Percentiles rank a stretch among this genome's conserved stretches.
Evolutionary conservation across 2,329 filamentous ascomycete genomes (phyloP).

Genomic region (Fusarium sp.): DNA sequence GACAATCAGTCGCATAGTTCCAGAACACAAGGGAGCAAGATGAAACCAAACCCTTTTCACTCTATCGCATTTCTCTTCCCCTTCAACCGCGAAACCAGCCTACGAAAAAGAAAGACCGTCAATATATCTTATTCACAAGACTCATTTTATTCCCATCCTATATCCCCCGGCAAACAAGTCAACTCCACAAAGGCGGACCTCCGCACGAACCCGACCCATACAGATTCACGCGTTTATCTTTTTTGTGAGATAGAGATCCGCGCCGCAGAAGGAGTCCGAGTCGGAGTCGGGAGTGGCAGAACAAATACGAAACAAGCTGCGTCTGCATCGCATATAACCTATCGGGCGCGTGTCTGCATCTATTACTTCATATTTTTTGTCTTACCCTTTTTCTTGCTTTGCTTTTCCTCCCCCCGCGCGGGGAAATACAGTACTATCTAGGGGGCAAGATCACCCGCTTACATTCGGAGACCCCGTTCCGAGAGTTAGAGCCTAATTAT

Average conservation of each 20-base stretch:
- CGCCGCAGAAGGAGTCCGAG: conserved; percentile 13
- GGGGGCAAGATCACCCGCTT: conserved; percentile 29
- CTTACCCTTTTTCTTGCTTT: neutral
- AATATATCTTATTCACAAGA: neutral
- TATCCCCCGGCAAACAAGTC: neutral
- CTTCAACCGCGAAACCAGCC: neutral
- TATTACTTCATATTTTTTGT: conserved; percentile 4
- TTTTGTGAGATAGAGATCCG: conserved; percentile 23
- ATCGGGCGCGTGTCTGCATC: conserved; percentile 7
- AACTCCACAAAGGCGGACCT: conserved; percentile 31
- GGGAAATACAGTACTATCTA: neutral
- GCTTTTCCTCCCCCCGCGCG: too few species aligned
- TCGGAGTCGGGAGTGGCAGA: neutral
- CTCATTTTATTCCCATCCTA: conserved; percentile 16
- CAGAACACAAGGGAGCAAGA: conserved; percentile 18
- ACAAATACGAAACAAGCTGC: neutral
- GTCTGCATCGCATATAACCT: conserved; percentile 7
- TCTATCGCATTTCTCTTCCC: neutral
- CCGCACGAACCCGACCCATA: conserved; percentile 36
- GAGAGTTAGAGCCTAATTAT: conserved; percentile 1
- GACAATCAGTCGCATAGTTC: conserved; percentile 24
- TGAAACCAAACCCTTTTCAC: conserved; percentile 10
- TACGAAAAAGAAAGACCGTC: neutral
- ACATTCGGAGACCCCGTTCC: conserved; percentile 27
- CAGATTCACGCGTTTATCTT: conserved; percentile 4